A percentile compares a stretch with the other conserved stretches of the same genome.
These are phyloP conservation scores for Carpinus fangiana DNA, from an alignment of 306 rosid species.

Conservation along the genomic window DNA sequence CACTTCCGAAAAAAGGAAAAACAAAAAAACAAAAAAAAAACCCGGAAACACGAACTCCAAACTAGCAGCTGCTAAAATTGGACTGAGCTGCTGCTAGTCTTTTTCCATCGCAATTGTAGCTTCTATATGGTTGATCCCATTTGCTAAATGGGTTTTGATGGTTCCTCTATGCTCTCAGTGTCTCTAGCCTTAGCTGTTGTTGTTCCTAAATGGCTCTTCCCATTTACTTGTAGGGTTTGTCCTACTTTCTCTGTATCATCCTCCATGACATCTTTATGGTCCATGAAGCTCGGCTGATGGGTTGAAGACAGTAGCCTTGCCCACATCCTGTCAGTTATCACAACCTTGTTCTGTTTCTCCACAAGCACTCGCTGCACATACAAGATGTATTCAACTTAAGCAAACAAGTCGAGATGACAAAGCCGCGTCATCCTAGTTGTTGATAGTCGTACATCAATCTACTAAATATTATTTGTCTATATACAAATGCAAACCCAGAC, in stretches of 20 bases:
- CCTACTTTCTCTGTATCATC: slow-evolving; percentile 17
- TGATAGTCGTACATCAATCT: too few relatives aligned
- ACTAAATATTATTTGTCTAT: too few relatives aligned
- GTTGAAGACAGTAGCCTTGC: slow-evolving; percentile 67
- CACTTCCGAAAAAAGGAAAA: not conserved
- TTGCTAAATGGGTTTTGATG: not conserved
- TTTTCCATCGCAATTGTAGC: not conserved
- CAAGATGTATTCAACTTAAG: slow-evolving; percentile 8
- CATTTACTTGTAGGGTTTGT: slow-evolving; percentile 9
- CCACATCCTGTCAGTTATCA: slow-evolving; percentile 78
- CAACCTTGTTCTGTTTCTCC: slow-evolving; percentile 55
- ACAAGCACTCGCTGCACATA: slow-evolving; percentile 52
- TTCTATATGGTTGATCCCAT: slow-evolving; percentile 1
- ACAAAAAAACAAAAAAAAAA: not conserved
- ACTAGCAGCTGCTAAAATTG: slow-evolving; percentile 1
- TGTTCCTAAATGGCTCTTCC: slow-evolving; percentile 20
- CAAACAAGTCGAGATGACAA: not conserved
- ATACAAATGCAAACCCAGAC: too few relatives aligned
- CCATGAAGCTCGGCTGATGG: slow-evolving; percentile 66
- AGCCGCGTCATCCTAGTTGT: too few relatives aligned
- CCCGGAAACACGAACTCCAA: not conserved
- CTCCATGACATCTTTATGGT: slow-evolving; percentile 24
- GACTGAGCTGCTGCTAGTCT: not conserved
- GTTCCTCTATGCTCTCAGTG: not conserved
- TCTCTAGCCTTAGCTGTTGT: not conserved